These are phyloP conservation scores for Fusarium sp. DNA, from an alignment of 2,329 filamentous ascomycete genomes.

Conservation along the genomic window DNA sequence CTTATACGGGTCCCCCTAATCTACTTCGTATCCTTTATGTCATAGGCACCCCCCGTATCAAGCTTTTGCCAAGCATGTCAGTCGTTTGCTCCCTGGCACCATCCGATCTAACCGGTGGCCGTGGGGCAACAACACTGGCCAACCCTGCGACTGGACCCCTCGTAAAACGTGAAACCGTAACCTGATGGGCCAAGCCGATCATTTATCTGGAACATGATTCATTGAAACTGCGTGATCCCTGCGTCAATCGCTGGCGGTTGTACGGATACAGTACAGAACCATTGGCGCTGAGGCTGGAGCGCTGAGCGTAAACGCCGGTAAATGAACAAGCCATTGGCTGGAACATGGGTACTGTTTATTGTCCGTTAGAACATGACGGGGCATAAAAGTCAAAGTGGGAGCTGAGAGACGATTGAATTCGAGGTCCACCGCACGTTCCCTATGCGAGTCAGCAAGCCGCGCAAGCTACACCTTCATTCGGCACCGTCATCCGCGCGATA, in stretches of 20 bases:
- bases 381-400: neutral
- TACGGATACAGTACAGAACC: too few species aligned
- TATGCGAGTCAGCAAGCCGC: conserved; percentile 8
- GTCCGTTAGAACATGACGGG: neutral
- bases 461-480: conserved; percentile 19
- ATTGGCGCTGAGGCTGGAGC: neutral
- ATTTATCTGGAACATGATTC: conserved; percentile 24
- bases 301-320: too few species aligned
- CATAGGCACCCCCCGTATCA: conserved; percentile 24
- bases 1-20: neutral
- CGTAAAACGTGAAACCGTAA: conserved; percentile 21
- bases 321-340: too few species aligned
- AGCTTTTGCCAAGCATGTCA: conserved; percentile 37
- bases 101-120: conserved; percentile 34
- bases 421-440: neutral
- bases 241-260: neutral
- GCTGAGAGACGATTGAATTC: neutral
- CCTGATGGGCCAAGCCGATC: neutral
- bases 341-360: neutral
- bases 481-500: conserved; percentile 16
- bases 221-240: conserved; percentile 4
- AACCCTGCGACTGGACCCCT: conserved; percentile 2
- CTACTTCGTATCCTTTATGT: conserved; percentile 5
- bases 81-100: conserved; percentile 13
- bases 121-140: neutral